Conservation (phyloP, 441 rosid genomes). For the Gossypium schwendimanii region DNA sequence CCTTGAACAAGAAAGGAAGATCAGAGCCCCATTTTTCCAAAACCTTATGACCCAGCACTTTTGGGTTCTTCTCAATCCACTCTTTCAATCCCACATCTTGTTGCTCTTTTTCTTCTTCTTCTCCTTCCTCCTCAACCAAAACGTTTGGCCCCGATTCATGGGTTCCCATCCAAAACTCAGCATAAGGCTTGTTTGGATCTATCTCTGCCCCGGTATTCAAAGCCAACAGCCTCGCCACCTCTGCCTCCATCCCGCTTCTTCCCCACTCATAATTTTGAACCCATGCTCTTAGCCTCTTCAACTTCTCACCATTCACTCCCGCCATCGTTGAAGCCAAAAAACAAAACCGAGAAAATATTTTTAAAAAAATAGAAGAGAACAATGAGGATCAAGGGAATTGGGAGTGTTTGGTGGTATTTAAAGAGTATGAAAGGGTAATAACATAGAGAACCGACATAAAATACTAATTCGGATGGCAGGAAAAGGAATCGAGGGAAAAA, state of each 20-base stretch:
- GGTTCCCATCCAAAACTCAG: conserved; percentile 79
- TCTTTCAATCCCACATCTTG: conserved; percentile 40
- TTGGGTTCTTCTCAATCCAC: conserved; percentile 51
- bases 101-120: background rate
- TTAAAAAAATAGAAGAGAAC: background rate
- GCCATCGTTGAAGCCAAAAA: conserved; percentile 5
- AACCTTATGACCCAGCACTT: conserved; percentile 58
- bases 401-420: conserved; percentile 18
- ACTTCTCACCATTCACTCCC: background rate
- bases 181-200: conserved; percentile 46
- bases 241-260: conserved; percentile 44
- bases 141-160: conserved; percentile 74
- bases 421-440: conserved; percentile 32
- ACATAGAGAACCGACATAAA: conserved; percentile 7
- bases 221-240: conserved; percentile 45
- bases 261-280: conserved; percentile 81
- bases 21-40: conserved; percentile 61
- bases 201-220: conserved; percentile 43
- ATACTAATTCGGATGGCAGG: too few relatives aligned
- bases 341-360: background rate
- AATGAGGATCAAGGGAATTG: background rate
- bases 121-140: conserved; percentile 22
- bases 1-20: conserved; percentile 85
- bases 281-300: conserved; percentile 34
- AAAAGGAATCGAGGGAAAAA: too few relatives aligned